Base-by-base conservation (phyloP, 108 stramenopile genomes). In the Discostella pseudostelligera region DNA sequence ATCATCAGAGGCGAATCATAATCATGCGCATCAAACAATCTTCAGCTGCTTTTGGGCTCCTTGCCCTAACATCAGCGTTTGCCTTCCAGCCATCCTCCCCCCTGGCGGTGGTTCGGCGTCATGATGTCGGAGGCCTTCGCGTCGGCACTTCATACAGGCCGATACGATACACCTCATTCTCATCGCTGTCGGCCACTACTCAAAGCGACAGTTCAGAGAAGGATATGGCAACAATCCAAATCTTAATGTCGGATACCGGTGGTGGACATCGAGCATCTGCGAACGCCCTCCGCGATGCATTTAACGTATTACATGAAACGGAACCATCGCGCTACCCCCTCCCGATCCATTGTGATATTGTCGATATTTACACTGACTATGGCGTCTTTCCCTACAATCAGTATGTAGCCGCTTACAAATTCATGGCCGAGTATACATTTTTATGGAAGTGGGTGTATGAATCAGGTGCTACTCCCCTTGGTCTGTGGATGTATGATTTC, bases 231-330 rank as follows among this genome's bases (percentile, higher is more conserved):
- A 92, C 87, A n/a, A 83, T 94, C 55, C 89, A 90, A 70, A 86
- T 94, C 61, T 81, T 94, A 37, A 90, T 90, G 87, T 84, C 84
- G 17, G 89, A 89, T 60, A 94, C 93, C 4, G 93, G 93, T 35
- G 93, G 93, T 7, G 93, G 93, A 22, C 93, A 94, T 55, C 84
- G 89, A 14, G 93, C 93, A 37, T 87, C 86, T 32, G 93, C 93
- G 43, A 89, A 90, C 62, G 87, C 92, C 19, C 63, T 93, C 12
- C 73, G 81, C 20, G 87, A 90, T 62, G 88, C 88, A 1, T 82
- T 90, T 59, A 72, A 88, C 45, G 83, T 78, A 12, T 65, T 90
- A 2, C 80, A 87, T 65, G 76, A 77, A 46, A 77, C 76, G 4
- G 76, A 77, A 14, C 78, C 74, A 1, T n/a, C 25, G 36, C 73